A percentile compares a stretch with the other conserved stretches of the same genome.
phyloP scores from a whole-genome alignment of 1,139 yeast genomes.

The Suhomyces choctaworum region DNA sequence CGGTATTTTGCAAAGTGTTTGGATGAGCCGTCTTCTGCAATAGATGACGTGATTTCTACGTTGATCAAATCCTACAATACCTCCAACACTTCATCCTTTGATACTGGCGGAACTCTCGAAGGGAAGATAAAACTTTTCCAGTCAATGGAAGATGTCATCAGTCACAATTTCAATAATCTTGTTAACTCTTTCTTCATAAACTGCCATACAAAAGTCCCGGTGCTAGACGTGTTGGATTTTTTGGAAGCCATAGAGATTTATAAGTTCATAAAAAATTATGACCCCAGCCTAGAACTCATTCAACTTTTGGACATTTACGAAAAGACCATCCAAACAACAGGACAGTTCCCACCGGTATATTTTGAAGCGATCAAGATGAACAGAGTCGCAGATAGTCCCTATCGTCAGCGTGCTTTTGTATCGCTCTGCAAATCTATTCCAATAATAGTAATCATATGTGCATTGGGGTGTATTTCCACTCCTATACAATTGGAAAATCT shows the following conservation, averaged over 20 bases:
- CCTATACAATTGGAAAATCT: constrained; percentile 38
- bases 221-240: constrained; percentile 32
- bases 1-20: constrained; percentile 22
- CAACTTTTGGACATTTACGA: constrained; percentile 24
- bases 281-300: constrained; percentile 25
- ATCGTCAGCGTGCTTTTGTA: constrained; percentile 24
- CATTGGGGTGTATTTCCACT: constrained; percentile 35
- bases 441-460: constrained; percentile 32
- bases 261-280: constrained; percentile 23
- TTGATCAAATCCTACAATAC: constrained; percentile 22
- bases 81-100: constrained; percentile 10
- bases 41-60: constrained; percentile 14
- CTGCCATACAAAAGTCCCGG: constrained; percentile 39
- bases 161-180: constrained; percentile 21
- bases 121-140: constrained; percentile 19
- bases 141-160: constrained; percentile 24
- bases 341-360: constrained; percentile 18
- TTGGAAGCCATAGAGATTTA: constrained; percentile 34
- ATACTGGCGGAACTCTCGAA: constrained; percentile 13
- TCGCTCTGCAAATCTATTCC: constrained; percentile 31
- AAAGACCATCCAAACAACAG: constrained; percentile 7
- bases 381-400: constrained; percentile 21
- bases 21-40: constrained; percentile 18
- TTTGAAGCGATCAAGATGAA: constrained; percentile 15
- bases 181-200: constrained; percentile 37